phyloP scores from a whole-genome alignment of 192 early-diverging fungal genomes.

The Backusella sp. region DNA sequence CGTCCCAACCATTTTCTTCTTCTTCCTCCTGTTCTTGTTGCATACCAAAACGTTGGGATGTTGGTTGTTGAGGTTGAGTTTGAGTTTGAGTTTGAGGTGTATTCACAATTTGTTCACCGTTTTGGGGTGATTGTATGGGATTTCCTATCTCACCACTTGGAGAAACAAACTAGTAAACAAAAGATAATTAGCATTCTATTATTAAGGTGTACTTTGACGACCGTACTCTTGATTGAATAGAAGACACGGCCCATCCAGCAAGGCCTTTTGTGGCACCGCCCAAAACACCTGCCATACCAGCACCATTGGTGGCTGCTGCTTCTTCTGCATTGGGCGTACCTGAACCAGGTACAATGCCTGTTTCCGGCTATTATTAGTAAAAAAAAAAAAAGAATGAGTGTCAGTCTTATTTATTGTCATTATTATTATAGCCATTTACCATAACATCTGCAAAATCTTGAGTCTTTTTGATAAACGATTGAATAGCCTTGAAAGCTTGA shows the following conservation, averaged over 20 bases:
- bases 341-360: conserved; percentile 17
- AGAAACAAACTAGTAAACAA: conserved; percentile 28
- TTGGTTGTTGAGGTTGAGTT: background rate
- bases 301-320: background rate
- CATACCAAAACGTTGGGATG: background rate
- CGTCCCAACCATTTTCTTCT: conserved; percentile 17
- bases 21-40: background rate
- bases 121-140: conserved; percentile 10
- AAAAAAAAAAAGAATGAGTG: background rate
- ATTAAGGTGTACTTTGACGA: conserved; percentile 1
- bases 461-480: conserved; percentile 63
- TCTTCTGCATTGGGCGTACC: background rate
- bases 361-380: conserved; percentile 32
- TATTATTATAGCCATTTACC: conserved; percentile 23
- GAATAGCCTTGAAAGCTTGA: conserved; percentile 79
- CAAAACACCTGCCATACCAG: conserved; percentile 42
- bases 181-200: conserved; percentile 19
- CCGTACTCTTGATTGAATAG: conserved; percentile 58
- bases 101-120: conserved; percentile 3
- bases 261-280: conserved; percentile 64
- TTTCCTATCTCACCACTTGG: conserved; percentile 35
- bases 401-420: background rate
- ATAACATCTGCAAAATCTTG: conserved; percentile 69
- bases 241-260: conserved; percentile 90
- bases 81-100: background rate